A percentile compares a stretch with the other conserved stretches of the same genome.
These are phyloP conservation scores for Vitis hybrid DNA, from an alignment of 177 flowering plant species.

Conservation along the genomic window DNA sequence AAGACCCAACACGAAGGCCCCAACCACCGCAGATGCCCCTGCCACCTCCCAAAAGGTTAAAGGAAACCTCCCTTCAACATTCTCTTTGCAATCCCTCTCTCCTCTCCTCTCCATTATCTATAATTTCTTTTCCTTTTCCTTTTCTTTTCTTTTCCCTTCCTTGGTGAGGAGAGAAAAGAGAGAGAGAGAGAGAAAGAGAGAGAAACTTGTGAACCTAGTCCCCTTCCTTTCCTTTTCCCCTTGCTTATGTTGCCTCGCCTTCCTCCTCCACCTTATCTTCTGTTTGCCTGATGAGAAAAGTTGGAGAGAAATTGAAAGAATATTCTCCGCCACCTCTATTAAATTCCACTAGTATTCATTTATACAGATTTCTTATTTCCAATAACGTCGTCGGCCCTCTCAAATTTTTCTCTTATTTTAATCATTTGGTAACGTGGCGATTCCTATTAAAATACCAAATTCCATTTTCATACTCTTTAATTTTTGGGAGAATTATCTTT, in stretches of 20 bases:
- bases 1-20: slow-evolving; percentile 59
- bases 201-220: neutral
- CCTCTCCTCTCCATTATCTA: slow-evolving; percentile 20
- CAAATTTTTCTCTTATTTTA: no score
- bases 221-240: neutral
- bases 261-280: neutral
- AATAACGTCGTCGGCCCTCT: no score
- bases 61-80: slow-evolving; percentile 30
- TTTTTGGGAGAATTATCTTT: no score
- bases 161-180: neutral
- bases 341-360: no score
- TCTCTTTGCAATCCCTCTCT: slow-evolving; percentile 1
- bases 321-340: no score
- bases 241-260: neutral
- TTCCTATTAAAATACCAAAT: no score
- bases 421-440: no score
- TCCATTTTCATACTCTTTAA: no score
- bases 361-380: no score
- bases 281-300: neutral
- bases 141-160: neutral
- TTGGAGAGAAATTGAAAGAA: no score
- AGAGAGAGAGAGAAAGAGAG: neutral
- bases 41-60: slow-evolving; percentile 61
- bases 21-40: slow-evolving; percentile 51
- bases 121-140: neutral